Evolutionary conservation across 768 basidiomycete genomes (phyloP), one percentile per base, ranked within the genome.

Genomic region (Brasilioporus rufonigricans): DNA sequence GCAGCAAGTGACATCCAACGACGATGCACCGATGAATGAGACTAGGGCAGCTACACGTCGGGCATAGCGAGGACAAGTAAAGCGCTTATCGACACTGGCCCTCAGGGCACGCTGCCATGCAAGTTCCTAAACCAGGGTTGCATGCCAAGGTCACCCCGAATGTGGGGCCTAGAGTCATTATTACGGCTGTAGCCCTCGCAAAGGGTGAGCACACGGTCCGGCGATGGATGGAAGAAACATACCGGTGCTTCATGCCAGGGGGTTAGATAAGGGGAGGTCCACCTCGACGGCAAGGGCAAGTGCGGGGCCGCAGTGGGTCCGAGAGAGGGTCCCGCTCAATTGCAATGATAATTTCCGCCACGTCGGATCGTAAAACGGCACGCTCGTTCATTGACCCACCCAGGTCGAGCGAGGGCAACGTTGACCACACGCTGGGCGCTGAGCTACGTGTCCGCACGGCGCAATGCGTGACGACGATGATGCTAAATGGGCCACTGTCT

Each of bases 31-130:
- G 3, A 12, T 36, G 40, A 12, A 21, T 7, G 14, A n/a, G 36
- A 9, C 18, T 21, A n/a, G 11, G 31, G 12, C 23, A n/a, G 16
- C 13, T 5, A 44, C 55, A 29, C 49, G n/a, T 36, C 27, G 19
- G 32, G 36, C 7, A 13, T 11, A 8, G 23, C 14, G 1, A 7
- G 4, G 24, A 21, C 26, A 18, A 11, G 19, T 14, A 10, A 24
- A 18, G 29, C 6, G 16, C 35, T 48, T 21, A 50, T 48, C 4
- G 18, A 11, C 31, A 16, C 26, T 69, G 59, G 68, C n/a, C 27
- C 64, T 4, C 68, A 70, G 2, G 64, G 66, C 68, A 69, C 2
- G 65, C 48, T 0, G 48, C 61, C 68, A 66, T 70, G 36, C 68
- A 69, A 0, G 51, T 46, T 2, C 68, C 70, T 0, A 68, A 36